A percentile compares a stretch with the other conserved stretches of the same genome.
Evolutionary conservation across 2,329 filamentous ascomycete genomes (phyloP).

Genomic region (Zymoseptoria pseudotritici): DNA sequence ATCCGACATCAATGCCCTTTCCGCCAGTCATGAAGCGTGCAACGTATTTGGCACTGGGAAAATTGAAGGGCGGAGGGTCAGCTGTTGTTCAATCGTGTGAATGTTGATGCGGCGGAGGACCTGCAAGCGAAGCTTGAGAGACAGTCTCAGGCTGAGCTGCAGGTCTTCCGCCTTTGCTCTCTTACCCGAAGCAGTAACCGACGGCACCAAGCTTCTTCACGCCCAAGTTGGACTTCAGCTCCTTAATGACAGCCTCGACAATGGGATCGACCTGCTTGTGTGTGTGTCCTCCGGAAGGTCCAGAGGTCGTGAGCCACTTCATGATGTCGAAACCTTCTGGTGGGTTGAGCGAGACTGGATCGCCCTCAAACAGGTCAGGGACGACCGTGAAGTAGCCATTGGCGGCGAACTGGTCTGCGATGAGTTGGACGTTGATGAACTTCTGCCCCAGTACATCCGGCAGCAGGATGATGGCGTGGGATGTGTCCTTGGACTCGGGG

Average conservation of each 20-base stretch:
- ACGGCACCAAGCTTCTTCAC: constrained; percentile 41
- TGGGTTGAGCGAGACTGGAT: constrained; percentile 51
- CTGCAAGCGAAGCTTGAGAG: too few species aligned
- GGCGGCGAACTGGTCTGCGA: constrained; percentile 67
- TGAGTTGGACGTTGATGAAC: constrained; percentile 46
- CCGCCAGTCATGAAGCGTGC: constrained; percentile 53
- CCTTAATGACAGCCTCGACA: constrained; percentile 40
- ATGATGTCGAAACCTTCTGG: constrained; percentile 43
- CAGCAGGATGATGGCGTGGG: constrained; percentile 50
- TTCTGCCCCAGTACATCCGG: constrained; percentile 53
- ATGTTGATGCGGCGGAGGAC: not conserved
- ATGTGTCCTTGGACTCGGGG: constrained; percentile 45
- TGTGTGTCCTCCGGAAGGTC: constrained; percentile 33
- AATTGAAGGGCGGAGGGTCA: constrained; percentile 15
- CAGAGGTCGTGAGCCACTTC: constrained; percentile 39
- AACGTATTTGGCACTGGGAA: constrained; percentile 49
- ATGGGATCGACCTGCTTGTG: constrained; percentile 46
- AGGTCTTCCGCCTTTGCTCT: too few species aligned
- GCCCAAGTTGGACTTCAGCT: constrained; percentile 44
- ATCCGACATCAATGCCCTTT: constrained; percentile 60
- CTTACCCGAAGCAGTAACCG: constrained; percentile 29
- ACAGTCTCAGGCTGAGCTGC: too few species aligned
- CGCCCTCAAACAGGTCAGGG: constrained; percentile 64
- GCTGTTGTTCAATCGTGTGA: not conserved
- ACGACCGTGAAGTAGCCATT: constrained; percentile 65